Conservation (phyloP, 108 stramenopile genomes). For the Cyclotella sp. region DNA sequence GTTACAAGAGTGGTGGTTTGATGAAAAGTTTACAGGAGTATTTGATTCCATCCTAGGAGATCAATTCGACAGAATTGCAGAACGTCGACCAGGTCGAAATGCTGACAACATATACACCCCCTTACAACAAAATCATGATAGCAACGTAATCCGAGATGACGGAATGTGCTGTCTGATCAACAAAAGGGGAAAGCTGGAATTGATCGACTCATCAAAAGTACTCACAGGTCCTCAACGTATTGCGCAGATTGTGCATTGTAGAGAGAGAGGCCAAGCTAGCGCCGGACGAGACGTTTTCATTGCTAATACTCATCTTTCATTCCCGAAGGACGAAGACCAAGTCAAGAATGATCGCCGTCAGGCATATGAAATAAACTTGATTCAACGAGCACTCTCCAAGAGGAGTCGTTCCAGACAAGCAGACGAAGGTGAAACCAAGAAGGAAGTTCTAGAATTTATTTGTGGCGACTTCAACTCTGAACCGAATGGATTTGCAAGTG, state of each 20-base stretch:
- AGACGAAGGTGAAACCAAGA: neutral
- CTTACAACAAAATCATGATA: neutral
- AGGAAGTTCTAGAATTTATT: constrained; percentile 26
- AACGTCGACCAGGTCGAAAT: constrained; percentile 34
- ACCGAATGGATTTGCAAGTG: constrained; percentile 34
- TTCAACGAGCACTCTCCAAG: constrained; percentile 30
- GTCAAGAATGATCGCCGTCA: constrained; percentile 36
- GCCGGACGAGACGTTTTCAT: constrained; percentile 30
- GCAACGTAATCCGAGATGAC: constrained; percentile 27
- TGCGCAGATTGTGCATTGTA: constrained; percentile 45
- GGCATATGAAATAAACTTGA: constrained; percentile 30
- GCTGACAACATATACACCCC: neutral
- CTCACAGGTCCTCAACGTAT: constrained; percentile 49
- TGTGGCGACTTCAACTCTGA: constrained; percentile 55
- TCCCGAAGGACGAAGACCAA: constrained; percentile 36
- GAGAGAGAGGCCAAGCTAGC: constrained; percentile 11
- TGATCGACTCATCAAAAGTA: constrained; percentile 31
- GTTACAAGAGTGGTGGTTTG: constrained; percentile 54
- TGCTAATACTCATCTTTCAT: constrained; percentile 48
- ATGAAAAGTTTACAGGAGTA: constrained; percentile 28
- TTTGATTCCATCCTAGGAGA: constrained; percentile 32
- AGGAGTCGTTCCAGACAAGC: constrained; percentile 18
- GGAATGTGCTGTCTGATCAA: constrained; percentile 46
- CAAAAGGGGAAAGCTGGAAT: constrained; percentile 27
- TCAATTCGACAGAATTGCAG: constrained; percentile 36